Evolutionary conservation across 2,329 filamentous ascomycete genomes (phyloP), one percentile per base, ranked within the genome.

Genomic region (Alternaria solani): DNA sequence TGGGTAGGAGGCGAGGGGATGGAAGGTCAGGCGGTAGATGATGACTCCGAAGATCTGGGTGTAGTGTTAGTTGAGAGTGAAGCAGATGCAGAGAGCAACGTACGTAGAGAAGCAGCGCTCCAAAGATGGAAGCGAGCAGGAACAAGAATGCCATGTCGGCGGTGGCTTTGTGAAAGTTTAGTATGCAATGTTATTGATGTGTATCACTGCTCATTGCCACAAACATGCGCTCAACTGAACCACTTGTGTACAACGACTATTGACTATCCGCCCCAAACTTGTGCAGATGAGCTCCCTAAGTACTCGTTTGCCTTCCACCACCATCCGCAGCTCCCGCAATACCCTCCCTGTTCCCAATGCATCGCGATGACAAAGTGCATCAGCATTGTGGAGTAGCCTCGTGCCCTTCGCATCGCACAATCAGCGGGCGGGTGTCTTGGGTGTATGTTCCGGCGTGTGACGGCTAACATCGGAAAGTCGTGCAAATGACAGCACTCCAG

Each of bases 1-100:
- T 0, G 81, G 81, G 59, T 81, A 81, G 20, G 69, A 72, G 8
- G 80, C 74, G 4, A 82, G 75, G 7, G 80, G 81, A 57, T 83
- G 80, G 11, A 82, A 69, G 43, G 75, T 79, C 11, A 82, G 60
- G 42, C 79, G 73, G 65, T 82, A 81, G 59, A 78, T 9, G 41
- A 75, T 67, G 1, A 76, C 63, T 8, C 63, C 62, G 23, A 64
- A 60, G 30, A 74, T 67, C 75, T 77, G 55, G 28, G 3, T 12
- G 0, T 16, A 4, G 6, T 18, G 43, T 75, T 41, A 71, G 62
- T 32, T 39, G 11, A 47, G 7, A 5, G 26, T 9, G 26, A 8
- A 14, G 12, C 25, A n/a, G 20, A 14, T 14, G 1, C 18, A 36
- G 2, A 8, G 20, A 36, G 12, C 25, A 23, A 62, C 69, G 14